A percentile compares a stretch with the other conserved stretches of the same genome.
phyloP scores from a whole-genome alignment of 2,329 filamentous ascomycete species.

The Lithohypha guttulata region DNA sequence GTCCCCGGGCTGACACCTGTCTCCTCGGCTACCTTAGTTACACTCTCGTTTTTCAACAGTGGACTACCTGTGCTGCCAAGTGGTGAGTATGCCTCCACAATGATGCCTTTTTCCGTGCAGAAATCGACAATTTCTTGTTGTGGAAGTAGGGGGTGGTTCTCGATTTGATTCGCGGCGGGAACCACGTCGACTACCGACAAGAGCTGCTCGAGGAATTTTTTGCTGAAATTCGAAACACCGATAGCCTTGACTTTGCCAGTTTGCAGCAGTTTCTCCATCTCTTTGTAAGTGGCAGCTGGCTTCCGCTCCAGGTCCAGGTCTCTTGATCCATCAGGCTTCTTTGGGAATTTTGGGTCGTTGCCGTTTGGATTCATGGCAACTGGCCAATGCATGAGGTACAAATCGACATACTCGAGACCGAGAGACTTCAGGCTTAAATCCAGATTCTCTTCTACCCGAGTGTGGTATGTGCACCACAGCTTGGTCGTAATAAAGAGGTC shows the following conservation, averaged over 20 bases:
- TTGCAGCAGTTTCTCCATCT: slow-evolving; percentile 36
- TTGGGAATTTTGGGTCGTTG: slow-evolving; percentile 37
- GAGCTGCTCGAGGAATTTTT: slow-evolving; percentile 39
- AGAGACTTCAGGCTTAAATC: slow-evolving; percentile 52
- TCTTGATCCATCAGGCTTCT: slow-evolving; percentile 31
- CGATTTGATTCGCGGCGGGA: slow-evolving; percentile 42
- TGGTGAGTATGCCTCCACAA: slow-evolving; percentile 45
- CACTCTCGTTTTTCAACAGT: slow-evolving; percentile 31
- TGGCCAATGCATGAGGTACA: slow-evolving; percentile 62
- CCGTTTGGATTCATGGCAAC: slow-evolving; percentile 37
- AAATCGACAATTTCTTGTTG: slow-evolving; percentile 39
- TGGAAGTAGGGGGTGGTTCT: slow-evolving; percentile 44
- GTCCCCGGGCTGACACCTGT: slow-evolving; percentile 30
- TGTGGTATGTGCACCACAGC: slow-evolving; percentile 55
- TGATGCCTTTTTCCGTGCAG: slow-evolving; percentile 41
- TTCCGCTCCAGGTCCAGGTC: slow-evolving; percentile 36
- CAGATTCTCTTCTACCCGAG: slow-evolving; percentile 52
- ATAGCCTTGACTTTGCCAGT: slow-evolving; percentile 40
- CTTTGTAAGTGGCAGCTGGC: slow-evolving; percentile 34
- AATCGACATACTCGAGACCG: slow-evolving; percentile 56
- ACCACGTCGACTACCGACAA: slow-evolving; percentile 35
- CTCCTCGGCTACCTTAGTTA: slow-evolving; percentile 33
- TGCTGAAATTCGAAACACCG: slow-evolving; percentile 43
- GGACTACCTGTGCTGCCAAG: slow-evolving; percentile 42
- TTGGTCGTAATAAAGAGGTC: slow-evolving; percentile 61